Percentiles rank a stretch among this genome's conserved stretches.
Evolutionary conservation across 2,329 filamentous ascomycete genomes (phyloP).

Genomic region (Alternaria sp.): DNA sequence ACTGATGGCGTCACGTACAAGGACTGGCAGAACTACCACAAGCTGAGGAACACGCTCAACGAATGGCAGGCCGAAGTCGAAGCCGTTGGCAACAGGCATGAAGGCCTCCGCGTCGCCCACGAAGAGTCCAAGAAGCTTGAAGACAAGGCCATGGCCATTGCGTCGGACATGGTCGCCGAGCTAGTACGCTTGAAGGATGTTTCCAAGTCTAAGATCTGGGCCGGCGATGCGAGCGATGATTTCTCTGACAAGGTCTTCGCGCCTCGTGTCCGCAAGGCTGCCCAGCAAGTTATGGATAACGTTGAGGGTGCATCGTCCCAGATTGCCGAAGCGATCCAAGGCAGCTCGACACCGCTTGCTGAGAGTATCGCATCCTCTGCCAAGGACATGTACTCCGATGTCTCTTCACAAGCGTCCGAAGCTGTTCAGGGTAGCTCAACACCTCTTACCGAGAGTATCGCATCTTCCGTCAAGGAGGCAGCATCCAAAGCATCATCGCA

Average conservation of each 20-base stretch:
- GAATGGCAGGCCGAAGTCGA: conserved; percentile 86
- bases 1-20: conserved; percentile 95
- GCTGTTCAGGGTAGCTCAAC: conserved; percentile 40
- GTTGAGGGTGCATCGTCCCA: conserved; percentile 47
- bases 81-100: conserved; percentile 74
- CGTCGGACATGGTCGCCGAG: conserved; percentile 79
- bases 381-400: conserved; percentile 44
- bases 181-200: conserved; percentile 82
- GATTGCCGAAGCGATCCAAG: conserved; percentile 44
- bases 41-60: conserved; percentile 79
- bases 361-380: conserved; percentile 48
- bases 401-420: conserved; percentile 37
- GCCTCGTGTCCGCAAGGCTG: conserved; percentile 57
- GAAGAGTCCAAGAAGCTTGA: conserved; percentile 73
- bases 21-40: conserved; percentile 95
- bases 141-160: conserved; percentile 78
- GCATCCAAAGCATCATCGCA: conserved; percentile 42
- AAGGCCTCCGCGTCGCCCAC: conserved; percentile 71
- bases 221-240: conserved; percentile 75
- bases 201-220: conserved; percentile 80
- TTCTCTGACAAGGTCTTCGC: conserved; percentile 74
- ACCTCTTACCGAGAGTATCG: conserved; percentile 39
- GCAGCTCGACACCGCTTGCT: conserved; percentile 37
- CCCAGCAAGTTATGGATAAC: conserved; percentile 50
- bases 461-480: conserved; percentile 46